These are phyloP conservation scores for Pseudomonodictys pantanalensis DNA, from an alignment of 495 filamentous ascomycete species.

Conservation along the genomic window DNA sequence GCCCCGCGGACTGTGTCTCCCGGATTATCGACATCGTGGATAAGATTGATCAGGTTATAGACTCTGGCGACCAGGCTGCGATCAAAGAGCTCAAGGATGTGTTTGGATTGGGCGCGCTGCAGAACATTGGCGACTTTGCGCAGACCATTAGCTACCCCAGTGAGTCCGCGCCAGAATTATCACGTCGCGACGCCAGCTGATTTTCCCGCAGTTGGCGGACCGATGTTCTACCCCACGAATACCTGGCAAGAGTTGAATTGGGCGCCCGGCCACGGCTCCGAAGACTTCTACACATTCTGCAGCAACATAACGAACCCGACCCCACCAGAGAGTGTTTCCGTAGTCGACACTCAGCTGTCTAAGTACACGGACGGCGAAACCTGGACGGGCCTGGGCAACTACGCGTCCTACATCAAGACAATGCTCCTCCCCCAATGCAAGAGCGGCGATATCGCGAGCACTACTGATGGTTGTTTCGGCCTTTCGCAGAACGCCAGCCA, in stretches of 20 bases:
- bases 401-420: conserved; percentile 49
- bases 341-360: conserved; percentile 44
- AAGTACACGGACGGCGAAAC: conserved; percentile 49
- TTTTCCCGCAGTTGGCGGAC: conserved; percentile 36
- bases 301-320: conserved; percentile 49
- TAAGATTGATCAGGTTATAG: conserved; percentile 55
- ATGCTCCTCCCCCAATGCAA: conserved; percentile 44
- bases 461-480: conserved; percentile 43
- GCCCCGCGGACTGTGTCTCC: conserved; percentile 53
- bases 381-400: conserved; percentile 50
- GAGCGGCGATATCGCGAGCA: conserved; percentile 44
- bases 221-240: conserved; percentile 47
- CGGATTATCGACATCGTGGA: conserved; percentile 60
- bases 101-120: conserved; percentile 59
- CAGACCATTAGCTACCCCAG: conserved; percentile 26
- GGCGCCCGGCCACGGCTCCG: conserved; percentile 36
- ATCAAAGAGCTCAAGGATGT: conserved; percentile 54
- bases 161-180: neutral
- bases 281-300: conserved; percentile 52
- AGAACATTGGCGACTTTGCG: conserved; percentile 61
- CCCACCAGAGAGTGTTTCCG: conserved; percentile 43
- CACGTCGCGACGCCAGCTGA: neutral
- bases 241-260: conserved; percentile 54
- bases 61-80: conserved; percentile 45
- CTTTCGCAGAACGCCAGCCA: conserved; percentile 43